phyloP scores from a whole-genome alignment of 2,329 filamentous ascomycete genomes.

The Neurospora sp. region DNA sequence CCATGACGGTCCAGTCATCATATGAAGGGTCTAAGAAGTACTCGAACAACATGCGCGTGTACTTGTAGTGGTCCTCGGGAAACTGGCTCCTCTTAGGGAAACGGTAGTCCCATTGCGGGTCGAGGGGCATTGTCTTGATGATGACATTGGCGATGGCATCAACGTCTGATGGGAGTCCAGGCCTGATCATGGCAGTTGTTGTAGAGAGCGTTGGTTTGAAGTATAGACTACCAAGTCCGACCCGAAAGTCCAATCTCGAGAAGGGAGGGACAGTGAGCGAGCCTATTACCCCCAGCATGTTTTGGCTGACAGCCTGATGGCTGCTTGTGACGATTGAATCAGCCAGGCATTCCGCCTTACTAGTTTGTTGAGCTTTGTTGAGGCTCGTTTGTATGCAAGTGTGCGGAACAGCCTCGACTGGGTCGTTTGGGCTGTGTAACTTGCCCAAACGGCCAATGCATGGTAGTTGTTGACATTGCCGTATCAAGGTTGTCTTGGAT shows the following conservation, averaged over 20 bases:
- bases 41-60: constrained; percentile 15
- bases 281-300: neutral
- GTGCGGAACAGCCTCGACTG: neutral
- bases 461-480: neutral
- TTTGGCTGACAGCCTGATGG: neutral
- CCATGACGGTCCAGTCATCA: constrained; percentile 18
- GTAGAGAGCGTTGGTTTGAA: neutral
- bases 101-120: constrained; percentile 18
- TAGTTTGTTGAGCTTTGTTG: neutral
- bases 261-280: neutral
- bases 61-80: constrained; percentile 17
- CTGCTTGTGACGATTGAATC: neutral
- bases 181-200: constrained; percentile 1
- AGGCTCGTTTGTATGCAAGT: neutral
- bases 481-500: neutral
- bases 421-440: neutral
- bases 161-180: constrained; percentile 12
- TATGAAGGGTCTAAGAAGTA: constrained; percentile 14
- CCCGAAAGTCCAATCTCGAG: neutral
- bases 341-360: neutral
- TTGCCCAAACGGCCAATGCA: neutral
- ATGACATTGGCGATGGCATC: constrained; percentile 16
- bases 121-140: constrained; percentile 16
- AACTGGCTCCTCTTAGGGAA: constrained; percentile 13
- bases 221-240: neutral